Conservation (phyloP, 169 alveolate genomes). For the Theileria parva region DNA sequence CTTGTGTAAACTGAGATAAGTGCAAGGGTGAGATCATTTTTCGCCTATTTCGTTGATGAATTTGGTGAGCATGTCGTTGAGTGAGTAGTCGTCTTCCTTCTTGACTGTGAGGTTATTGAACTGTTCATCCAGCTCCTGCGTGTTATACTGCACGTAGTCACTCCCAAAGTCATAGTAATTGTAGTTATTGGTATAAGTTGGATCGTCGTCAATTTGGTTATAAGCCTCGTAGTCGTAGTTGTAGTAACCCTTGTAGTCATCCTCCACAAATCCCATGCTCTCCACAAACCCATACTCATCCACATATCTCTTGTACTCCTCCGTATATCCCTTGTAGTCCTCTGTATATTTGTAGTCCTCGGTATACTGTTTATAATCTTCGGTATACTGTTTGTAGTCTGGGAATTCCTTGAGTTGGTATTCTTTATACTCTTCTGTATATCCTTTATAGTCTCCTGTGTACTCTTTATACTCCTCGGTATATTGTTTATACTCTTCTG, state of each 20-base stretch:
- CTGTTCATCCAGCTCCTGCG: conserved; percentile 54
- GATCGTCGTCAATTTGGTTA: too few species aligned
- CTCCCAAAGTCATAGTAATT: conserved; percentile 26
- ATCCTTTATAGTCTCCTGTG: neutral
- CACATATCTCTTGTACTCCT: neutral
- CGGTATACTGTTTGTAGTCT: neutral
- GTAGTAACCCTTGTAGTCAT: neutral
- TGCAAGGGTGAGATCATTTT: conserved; percentile 25
- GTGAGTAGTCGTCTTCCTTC: conserved; percentile 38
- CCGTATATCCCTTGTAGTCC: neutral
- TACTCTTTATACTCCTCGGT: neutral
- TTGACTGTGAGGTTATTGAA: conserved; percentile 33
- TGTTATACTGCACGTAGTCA: conserved; percentile 39
- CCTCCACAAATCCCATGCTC: neutral
- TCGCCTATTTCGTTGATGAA: conserved; percentile 62
- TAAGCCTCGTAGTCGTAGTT: neutral
- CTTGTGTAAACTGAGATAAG: too few species aligned
- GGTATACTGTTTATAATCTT: neutral
- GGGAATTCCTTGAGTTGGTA: too few species aligned
- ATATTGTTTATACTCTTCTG: too few species aligned
- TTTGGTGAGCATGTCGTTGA: conserved; percentile 60
- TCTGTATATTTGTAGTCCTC: neutral
- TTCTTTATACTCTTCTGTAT: neutral
- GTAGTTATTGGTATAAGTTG: neutral
- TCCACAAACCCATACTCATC: neutral